Evolutionary conservation across 768 basidiomycete genomes (phyloP), one percentile per base, ranked within the genome.

Genomic region (Lactarius psammicola): DNA sequence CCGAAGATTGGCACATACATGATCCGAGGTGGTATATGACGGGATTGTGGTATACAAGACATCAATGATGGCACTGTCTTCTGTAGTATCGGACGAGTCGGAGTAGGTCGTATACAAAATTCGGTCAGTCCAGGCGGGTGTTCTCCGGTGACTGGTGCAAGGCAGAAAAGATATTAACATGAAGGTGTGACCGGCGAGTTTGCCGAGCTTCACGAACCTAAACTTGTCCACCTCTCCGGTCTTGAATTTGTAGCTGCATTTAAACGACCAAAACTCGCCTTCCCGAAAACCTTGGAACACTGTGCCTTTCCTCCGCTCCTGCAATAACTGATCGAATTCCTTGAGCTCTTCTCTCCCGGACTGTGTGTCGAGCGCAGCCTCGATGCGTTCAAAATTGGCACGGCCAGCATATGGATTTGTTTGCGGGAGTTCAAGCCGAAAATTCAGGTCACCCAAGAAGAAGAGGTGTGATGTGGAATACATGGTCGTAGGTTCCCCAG

Each of bases 391-490:
- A 4, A 71, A 69, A 13, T 76, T 74, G 13, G 71, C 72, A 60
- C 73, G 69, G 28, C 72, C 71, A 31, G 75, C 75, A 28, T 86
- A 78, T 30, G 83, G 77, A 72, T 87, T 82, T 28, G 81, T 76
- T 54, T 81, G 68, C 0, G 91, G 87, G 18, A 89, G 70, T n/a
- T 82, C 79, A 18, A 98, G 75, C 18, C 95, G 87, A 76, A 95
- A 97, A 76, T 98, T 98, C 68, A 97, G 84, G 76, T 98, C 95
- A 7, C 96, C 96, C 38, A 97, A 82, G 74, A 97, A 82, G 81
- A 98, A 97, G 1, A 97, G 81, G 75, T 98, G 93, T 15, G 93
- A 92, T 0, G 94, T 90, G 53, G 86, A 80, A 78, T 91, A 94
- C 55, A 98, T 83, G 13, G 86, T 89, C 56, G 86, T 84, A 6